Percentiles rank a stretch among this genome's conserved stretches.
phyloP scores from a whole-genome alignment of 441 rosid genomes.

The Omphalea diandra region DNA sequence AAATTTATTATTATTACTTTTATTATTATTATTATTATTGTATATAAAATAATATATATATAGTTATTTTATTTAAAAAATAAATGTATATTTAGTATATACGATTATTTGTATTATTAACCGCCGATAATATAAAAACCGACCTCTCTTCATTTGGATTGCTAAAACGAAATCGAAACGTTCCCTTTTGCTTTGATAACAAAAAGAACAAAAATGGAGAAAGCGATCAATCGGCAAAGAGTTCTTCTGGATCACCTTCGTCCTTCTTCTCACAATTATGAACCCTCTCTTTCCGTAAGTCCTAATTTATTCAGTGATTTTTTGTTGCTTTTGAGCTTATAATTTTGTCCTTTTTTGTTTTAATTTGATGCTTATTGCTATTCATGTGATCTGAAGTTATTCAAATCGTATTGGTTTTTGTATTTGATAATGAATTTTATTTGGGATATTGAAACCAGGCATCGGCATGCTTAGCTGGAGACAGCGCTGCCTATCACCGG shows the following conservation, averaged over 20 bases:
- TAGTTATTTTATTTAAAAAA: too few species aligned
- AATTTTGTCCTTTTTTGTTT: neutral
- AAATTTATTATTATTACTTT: too few species aligned
- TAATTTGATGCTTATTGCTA: too few species aligned
- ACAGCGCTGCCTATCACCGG: slow-evolving; percentile 84
- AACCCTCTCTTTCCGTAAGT: slow-evolving; percentile 63
- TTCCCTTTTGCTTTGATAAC: neutral
- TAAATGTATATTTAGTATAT: too few species aligned
- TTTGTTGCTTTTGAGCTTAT: neutral
- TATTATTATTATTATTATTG: too few species aligned
- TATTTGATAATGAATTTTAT: neutral
- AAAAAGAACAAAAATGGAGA: slow-evolving; percentile 41
- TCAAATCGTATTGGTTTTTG: too few species aligned
- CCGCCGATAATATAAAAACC: too few species aligned
- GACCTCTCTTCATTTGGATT: neutral
- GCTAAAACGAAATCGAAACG: neutral
- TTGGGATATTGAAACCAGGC: slow-evolving; percentile 41
- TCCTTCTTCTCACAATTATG: slow-evolving; percentile 57
- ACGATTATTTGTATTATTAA: too few species aligned
- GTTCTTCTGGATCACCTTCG: slow-evolving; percentile 86
- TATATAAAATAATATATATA: too few species aligned
- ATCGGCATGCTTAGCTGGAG: slow-evolving; percentile 82
- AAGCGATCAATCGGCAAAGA: slow-evolving; percentile 78
- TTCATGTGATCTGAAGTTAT: too few species aligned
- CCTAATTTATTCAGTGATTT: neutral